Base-by-base conservation (phyloP, 345 rosid genomes). In the Reutealis trisperma region DNA sequence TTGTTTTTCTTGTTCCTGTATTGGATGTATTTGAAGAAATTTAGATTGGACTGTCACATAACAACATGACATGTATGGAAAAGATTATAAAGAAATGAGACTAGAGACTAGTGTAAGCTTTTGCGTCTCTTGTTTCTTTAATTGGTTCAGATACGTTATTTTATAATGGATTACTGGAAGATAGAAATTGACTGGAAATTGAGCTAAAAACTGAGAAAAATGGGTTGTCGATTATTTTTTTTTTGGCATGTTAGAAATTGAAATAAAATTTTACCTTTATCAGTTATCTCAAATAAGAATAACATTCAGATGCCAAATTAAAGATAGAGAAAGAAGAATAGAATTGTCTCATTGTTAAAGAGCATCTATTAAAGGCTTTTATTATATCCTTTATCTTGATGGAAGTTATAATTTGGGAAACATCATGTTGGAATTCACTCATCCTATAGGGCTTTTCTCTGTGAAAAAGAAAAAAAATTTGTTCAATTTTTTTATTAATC, bases 11-110 rank as follows among this genome's bases (percentile, higher is more conserved):
- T 27, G 37, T n/a, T 59, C 55, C 21, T 34, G 54, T 19, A n/a
- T 51, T 74, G 49, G 41, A 69, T 70, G 47, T n/a, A 9, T 47
- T 49, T 70, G 41, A 60, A 60, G 25, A 69, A 69, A 15, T 30
- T 41, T 32, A 58, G 74, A 42, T 67, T 72, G 59, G 62, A 32
- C 25, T 74, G 37, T 66, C 52, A 27, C n/a, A 21, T 66, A 67
- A 30, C 45, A 22, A n/a, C 54, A 37, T 67, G 47, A 55, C 32
- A 63, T 25, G 2, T 66, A 41, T 47, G 51, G 37, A 32, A 73
- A 67, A 2, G 13, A n/a, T 55, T 1, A 44, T 42, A 54, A 66
- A 74, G 70, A 73, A 47, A 77, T 60, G 71, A 68, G 19, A 54
- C 21, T 55, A 19, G 8, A 66, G 16, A 51, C 21, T 0, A 2